Conservation (phyloP, 1,284 basidiomycete species). For the Leccinum cinnamomeum region DNA sequence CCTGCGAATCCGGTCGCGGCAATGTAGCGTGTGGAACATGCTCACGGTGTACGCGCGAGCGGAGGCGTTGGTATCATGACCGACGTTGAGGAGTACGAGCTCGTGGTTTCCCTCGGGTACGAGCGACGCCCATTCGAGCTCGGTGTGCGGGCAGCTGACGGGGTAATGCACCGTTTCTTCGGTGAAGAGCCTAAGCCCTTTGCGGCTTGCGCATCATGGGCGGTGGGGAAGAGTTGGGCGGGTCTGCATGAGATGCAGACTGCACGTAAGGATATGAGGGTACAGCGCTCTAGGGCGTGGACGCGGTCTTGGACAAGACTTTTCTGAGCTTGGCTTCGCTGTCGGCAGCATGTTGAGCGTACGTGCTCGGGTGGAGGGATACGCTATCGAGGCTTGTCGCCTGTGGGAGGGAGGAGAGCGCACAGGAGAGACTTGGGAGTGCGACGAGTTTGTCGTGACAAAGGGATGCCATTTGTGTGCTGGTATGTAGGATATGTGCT, state of each 20-base stretch:
- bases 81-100: too few relatives aligned
- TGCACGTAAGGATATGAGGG: slow-evolving; percentile 37
- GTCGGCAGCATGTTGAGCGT: slow-evolving; percentile 61
- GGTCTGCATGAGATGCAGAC: slow-evolving; percentile 9
- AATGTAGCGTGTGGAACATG: too few relatives aligned
- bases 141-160: too few relatives aligned
- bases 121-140: too few relatives aligned
- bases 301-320: slow-evolving; percentile 48
- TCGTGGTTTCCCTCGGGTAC: too few relatives aligned
- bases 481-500: not conserved
- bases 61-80: too few relatives aligned
- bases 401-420: slow-evolving; percentile 64
- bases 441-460: slow-evolving; percentile 57
- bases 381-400: slow-evolving; percentile 66
- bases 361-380: slow-evolving; percentile 66
- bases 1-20: too few relatives aligned
- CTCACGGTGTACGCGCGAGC: too few relatives aligned
- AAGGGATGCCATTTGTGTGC: slow-evolving; percentile 17
- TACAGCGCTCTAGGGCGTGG: slow-evolving; percentile 33
- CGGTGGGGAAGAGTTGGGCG: too few relatives aligned
- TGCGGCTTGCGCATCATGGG: too few relatives aligned
- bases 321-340: slow-evolving; percentile 70
- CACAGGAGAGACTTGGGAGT: slow-evolving; percentile 66
- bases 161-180: too few relatives aligned
- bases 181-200: too few relatives aligned